Conservation (phyloP, 306 rosid genomes). For the Lathyrus sativus region DNA sequence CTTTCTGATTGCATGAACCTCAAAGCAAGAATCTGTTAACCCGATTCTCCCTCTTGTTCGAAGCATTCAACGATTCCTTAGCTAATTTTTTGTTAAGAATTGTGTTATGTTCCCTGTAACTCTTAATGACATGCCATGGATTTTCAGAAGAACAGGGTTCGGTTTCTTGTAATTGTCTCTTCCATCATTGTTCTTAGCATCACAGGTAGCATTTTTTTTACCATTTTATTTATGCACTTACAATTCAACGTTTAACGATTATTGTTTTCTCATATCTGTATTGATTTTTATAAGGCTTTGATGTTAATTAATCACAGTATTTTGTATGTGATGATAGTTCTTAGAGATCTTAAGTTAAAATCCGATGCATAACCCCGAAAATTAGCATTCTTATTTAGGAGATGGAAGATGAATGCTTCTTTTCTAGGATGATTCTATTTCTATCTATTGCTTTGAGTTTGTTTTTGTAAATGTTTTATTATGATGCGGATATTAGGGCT, state of each 20-base stretch:
- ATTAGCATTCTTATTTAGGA: background rate
- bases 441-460: conserved; percentile 1
- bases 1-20: conserved; percentile 16
- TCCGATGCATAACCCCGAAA: conserved; percentile 4
- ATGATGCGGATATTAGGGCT: background rate
- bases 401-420: background rate
- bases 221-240: background rate
- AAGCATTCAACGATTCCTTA: conserved; percentile 27
- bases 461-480: background rate
- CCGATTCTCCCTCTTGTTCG: conserved; percentile 38
- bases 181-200: conserved; percentile 69
- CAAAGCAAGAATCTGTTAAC: conserved; percentile 15
- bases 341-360: background rate
- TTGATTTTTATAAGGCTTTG: background rate
- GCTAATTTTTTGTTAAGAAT: background rate
- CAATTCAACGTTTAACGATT: background rate
- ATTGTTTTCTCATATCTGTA: background rate
- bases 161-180: conserved; percentile 43
- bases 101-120: conserved; percentile 34
- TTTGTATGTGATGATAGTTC: background rate
- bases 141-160: conserved; percentile 63
- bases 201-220: conserved; percentile 49
- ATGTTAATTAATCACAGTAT: conserved; percentile 6
- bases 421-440: background rate
- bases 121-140: conserved; percentile 59